Conservation (phyloP, 225 moss, liverwort and hornwort species). For the Bryum argenteum region DNA sequence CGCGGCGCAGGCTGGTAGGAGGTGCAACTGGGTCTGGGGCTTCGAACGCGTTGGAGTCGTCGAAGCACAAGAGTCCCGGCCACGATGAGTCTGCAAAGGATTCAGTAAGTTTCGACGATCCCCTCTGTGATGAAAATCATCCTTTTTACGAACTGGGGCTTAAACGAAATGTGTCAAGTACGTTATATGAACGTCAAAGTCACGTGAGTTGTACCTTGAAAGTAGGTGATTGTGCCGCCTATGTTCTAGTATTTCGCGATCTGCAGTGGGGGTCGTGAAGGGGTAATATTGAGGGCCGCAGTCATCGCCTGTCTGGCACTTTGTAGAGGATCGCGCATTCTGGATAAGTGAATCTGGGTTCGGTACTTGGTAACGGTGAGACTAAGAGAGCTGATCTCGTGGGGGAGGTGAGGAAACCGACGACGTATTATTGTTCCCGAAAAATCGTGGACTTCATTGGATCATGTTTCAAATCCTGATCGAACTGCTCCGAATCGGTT, state of each 20-base stretch:
- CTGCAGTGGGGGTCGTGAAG: not conserved
- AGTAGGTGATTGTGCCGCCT: not conserved
- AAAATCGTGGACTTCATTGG: no score
- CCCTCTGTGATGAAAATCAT: not conserved
- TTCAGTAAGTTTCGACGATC: constrained; percentile 51
- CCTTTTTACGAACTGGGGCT: not conserved
- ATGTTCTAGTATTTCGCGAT: not conserved
- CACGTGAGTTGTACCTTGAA: no score
- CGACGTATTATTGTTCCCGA: no score
- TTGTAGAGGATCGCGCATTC: no score
- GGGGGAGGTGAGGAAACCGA: no score
- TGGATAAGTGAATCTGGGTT: no score
- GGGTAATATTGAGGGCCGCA: not conserved
- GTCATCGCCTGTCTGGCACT: no score
- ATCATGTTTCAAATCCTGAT: no score
- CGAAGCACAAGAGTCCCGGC: constrained; percentile 88
- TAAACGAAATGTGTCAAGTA: not conserved
- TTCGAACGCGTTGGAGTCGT: constrained; percentile 58
- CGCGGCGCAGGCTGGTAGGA: constrained; percentile 71
- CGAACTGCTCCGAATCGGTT: no score
- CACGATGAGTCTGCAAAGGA: constrained; percentile 83
- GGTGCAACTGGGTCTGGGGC: constrained; percentile 65
- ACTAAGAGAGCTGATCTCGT: no score
- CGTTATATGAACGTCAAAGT: not conserved
- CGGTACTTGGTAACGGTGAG: no score